Conservation (phyloP, 2,329 filamentous ascomycete species). For the Chaetomiaceae sp. region DNA sequence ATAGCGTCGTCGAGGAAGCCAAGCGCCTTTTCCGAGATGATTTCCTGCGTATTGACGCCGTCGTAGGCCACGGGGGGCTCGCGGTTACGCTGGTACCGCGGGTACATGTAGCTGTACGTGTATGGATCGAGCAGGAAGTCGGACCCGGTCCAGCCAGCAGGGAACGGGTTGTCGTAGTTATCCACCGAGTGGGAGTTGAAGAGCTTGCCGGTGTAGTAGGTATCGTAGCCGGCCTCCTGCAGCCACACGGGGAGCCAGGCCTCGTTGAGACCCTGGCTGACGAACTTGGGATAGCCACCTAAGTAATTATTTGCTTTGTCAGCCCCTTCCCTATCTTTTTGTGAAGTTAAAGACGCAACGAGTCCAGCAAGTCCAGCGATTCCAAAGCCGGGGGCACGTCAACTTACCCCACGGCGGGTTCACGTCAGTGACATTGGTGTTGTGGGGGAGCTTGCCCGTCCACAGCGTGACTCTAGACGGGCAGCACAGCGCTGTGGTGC, state of each 20-base stretch:
- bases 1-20: conserved; percentile 23
- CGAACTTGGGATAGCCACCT: conserved; percentile 47
- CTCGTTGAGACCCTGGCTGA: conserved; percentile 45
- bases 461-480: conserved; percentile 56
- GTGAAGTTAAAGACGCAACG: too few species aligned
- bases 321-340: too few species aligned
- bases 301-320: background rate
- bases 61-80: conserved; percentile 38
- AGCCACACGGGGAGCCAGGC: conserved; percentile 49
- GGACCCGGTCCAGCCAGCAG: conserved; percentile 53
- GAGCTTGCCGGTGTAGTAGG: conserved; percentile 52
- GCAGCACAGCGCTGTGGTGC: conserved; percentile 58
- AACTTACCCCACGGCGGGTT: conserved; percentile 24
- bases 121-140: conserved; percentile 58
- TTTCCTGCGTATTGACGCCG: conserved; percentile 24
- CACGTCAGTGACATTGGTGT: conserved; percentile 54
- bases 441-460: conserved; percentile 59
- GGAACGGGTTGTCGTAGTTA: conserved; percentile 48
- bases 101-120: conserved; percentile 65
- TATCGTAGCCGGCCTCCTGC: conserved; percentile 46
- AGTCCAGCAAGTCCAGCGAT: too few species aligned
- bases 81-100: conserved; percentile 57
- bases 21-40: conserved; percentile 24
- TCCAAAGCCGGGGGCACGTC: too few species aligned
- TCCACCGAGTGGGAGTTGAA: conserved; percentile 46